Percentiles rank a stretch among this genome's conserved stretches.
Evolutionary conservation across 1,284 basidiomycete species (phyloP).

Genomic region (Trametes hirsuta): DNA sequence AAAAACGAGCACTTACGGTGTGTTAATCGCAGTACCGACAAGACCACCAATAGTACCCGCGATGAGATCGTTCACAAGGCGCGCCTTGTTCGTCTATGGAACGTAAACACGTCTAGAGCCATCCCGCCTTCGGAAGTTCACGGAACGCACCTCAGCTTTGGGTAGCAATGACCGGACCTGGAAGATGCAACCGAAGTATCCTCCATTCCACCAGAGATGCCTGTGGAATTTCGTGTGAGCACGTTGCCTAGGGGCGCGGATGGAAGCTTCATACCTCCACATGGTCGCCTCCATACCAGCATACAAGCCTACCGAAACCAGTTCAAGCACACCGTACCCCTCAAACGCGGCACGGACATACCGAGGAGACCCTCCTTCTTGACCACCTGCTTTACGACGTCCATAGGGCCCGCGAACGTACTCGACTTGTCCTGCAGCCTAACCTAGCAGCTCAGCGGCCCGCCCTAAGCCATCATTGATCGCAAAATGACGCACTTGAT

Average conservation of each 20-base stretch:
- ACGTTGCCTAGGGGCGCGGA: not conserved
- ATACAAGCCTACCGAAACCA: constrained; percentile 64
- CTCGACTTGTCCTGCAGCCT: constrained; percentile 92
- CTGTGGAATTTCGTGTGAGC: constrained; percentile 39
- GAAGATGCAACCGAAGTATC: constrained; percentile 93
- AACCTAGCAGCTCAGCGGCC: not conserved
- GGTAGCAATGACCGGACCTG: constrained; percentile 82
- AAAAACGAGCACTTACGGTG: constrained; percentile 54
- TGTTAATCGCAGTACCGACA: constrained; percentile 83
- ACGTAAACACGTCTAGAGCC: not conserved
- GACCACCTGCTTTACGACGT: constrained; percentile 84
- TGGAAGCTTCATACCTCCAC: constrained; percentile 66
- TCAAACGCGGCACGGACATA: not conserved
- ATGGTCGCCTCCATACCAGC: constrained; percentile 95
- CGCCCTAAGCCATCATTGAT: not conserved
- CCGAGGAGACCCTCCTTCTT: constrained; percentile 81
- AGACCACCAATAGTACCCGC: constrained; percentile 92
- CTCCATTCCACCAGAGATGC: constrained; percentile 91
- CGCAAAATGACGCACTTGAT: constrained; percentile 61
- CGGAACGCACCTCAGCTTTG: constrained; percentile 70
- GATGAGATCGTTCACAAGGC: constrained; percentile 88
- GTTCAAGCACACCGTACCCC: not conserved
- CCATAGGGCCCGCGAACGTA: constrained; percentile 88
- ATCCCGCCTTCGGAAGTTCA: not conserved
- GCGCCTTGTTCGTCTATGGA: constrained; percentile 61